Percentiles rank a stretch among this genome's conserved stretches.
Evolutionary conservation across 225 moss, liverwort and hornwort genomes (phyloP).

Genomic region (Rhytidiadelphus loreus): DNA sequence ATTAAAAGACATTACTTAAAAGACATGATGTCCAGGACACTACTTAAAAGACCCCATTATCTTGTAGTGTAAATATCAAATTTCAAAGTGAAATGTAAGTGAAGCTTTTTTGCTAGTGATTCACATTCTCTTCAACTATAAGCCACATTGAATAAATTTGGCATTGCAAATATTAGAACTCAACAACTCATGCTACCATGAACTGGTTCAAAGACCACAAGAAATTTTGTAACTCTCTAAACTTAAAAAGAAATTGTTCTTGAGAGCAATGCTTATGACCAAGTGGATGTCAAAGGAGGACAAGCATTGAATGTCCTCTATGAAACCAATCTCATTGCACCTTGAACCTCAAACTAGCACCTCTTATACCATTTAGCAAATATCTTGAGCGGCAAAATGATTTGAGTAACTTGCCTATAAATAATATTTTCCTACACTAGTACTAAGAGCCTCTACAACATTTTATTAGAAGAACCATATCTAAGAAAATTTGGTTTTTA

Average conservation of each 20-base stretch:
- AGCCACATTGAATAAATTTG: neutral
- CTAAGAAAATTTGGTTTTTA: accelerated
- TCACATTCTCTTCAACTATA: accelerated
- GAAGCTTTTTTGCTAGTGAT: accelerated
- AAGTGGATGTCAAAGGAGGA: accelerated
- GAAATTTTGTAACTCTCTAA: no score
- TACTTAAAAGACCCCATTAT: no score
- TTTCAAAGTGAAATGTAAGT: neutral
- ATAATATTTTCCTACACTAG: accelerated
- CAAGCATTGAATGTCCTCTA: accelerated
- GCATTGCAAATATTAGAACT: accelerated
- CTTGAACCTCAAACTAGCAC: neutral
- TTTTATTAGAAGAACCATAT: no score
- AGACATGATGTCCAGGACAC: no score
- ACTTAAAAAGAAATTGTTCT: no score
- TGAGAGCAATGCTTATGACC: accelerated
- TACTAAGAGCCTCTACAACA: no score
- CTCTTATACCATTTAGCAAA: no score
- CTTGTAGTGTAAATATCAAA: no score
- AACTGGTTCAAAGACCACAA: neutral
- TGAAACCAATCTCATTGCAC: neutral
- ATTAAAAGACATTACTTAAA: no score
- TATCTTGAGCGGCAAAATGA: accelerated
- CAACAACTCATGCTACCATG: neutral
- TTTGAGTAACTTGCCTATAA: accelerated